Conservation (phyloP, 2,329 filamentous ascomycete species). For the Aspergillus quadrilineatus region DNA sequence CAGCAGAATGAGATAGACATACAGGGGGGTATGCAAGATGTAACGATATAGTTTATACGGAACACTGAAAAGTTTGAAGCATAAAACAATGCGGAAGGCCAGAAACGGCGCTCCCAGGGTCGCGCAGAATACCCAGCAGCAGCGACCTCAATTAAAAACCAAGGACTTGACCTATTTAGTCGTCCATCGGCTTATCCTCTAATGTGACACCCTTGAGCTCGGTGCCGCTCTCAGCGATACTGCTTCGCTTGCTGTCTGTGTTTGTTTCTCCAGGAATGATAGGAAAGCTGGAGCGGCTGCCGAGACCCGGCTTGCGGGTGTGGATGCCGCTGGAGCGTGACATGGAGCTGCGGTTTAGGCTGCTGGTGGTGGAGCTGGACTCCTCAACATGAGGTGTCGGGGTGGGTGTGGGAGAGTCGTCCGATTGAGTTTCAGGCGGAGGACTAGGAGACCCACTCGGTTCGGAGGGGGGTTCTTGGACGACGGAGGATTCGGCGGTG, state of each 20-base stretch:
- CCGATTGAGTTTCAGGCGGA: conserved; percentile 31
- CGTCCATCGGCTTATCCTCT: conserved; percentile 76
- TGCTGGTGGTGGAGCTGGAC: conserved; percentile 33
- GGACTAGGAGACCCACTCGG: conserved; percentile 26
- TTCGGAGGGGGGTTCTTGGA: conserved; percentile 27
- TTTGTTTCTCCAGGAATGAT: conserved; percentile 25
- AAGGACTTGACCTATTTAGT: not conserved
- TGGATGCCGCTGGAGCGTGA: conserved; percentile 55
- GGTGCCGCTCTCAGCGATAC: conserved; percentile 34
- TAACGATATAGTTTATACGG: conserved; percentile 16
- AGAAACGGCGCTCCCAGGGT: not conserved
- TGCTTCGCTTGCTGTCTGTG: conserved; percentile 35
- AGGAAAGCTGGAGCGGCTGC: conserved; percentile 39
- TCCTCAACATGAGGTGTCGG: conserved; percentile 36
- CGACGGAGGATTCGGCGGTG: conserved; percentile 32
- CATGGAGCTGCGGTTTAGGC: conserved; percentile 62
- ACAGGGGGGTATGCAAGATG: conserved; percentile 26
- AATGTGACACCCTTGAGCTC: conserved; percentile 60
- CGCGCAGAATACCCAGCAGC: too few relatives aligned
- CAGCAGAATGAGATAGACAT: conserved; percentile 19
- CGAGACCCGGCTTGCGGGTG: conserved; percentile 49
- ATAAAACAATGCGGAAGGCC: not conserved
- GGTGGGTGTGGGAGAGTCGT: conserved; percentile 38
- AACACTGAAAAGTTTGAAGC: not conserved
- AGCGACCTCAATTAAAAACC: not conserved